Evolutionary conservation across 768 basidiomycete species (phyloP), one percentile per base, ranked within the genome.

Genomic region (Scleroderma citrinum): DNA sequence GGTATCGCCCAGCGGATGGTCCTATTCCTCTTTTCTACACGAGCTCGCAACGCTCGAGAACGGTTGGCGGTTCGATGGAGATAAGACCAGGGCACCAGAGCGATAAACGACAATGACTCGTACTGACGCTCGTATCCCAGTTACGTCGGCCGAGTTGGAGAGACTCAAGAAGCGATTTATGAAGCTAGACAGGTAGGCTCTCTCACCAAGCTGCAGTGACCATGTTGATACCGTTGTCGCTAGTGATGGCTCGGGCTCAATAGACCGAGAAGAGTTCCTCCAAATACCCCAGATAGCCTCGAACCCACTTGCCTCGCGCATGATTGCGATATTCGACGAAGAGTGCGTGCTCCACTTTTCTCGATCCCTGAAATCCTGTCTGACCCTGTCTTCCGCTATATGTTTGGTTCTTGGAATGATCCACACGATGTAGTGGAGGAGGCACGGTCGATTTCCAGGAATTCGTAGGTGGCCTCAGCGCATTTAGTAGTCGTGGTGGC

Each of bases 241-340:
- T 48, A 92, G 93, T 60, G 93, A 99, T 71, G 93, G 93, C 44
- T 94, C 91, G 26, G 96, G 96, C 53, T 93, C 94, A 19, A 95
- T 99, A 68, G 95, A 98, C 75, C 87, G 91, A 40, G 96, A 98
- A 58, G 96, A 99, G 69, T 99, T 99, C 71, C 73, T 98, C 52
- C 92, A 93, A 75, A 96, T 99, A 77, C 96, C 96, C 0, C 92
- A 95, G 74, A 98, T 98, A 60, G 95, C 95, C 19, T 93, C 91
- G 49, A 99, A 98, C 68, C 96, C 96, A 0, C 74, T 99, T 42
- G 92, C 96, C 46, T 88, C 87, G 47, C 82, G 96, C 50, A 92
- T 99, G 93, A 98, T 99, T 62, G 96, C 96, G 45, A 98, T 99
- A 63, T 99, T 99, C 61, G 96, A 99, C 63, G 92, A 97, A 71